A percentile compares a stretch with the other conserved stretches of the same genome.
Evolutionary conservation across 805 yeast genomes (phyloP).

Genomic region (Metschnikowia reukaufii): DNA sequence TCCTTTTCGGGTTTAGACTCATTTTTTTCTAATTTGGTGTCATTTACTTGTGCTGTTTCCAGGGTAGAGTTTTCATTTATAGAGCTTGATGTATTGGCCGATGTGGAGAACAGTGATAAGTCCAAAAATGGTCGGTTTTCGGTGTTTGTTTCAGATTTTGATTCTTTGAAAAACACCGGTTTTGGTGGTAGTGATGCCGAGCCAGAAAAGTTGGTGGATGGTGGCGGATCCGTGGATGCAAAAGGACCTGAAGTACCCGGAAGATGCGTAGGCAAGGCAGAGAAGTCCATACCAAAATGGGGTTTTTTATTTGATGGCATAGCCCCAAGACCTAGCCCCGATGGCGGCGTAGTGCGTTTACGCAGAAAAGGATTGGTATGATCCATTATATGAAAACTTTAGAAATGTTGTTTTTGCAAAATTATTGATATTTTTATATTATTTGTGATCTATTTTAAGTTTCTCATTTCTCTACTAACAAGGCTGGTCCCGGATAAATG

Average conservation of each 20-base stretch:
- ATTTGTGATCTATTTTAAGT: not conserved
- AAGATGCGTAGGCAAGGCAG: slow-evolving; percentile 41
- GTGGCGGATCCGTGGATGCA: not conserved
- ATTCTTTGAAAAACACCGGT: not conserved
- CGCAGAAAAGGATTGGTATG: not conserved
- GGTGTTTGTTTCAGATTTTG: not conserved
- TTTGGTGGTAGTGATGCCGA: not conserved
- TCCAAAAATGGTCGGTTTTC: not conserved
- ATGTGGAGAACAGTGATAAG: too few species aligned
- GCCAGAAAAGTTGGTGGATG: not conserved
- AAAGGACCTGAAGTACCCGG: slow-evolving; percentile 26
- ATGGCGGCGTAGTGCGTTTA: not conserved
- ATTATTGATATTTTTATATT: too few species aligned
- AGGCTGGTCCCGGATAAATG: too few species aligned
- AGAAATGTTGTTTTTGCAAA: too few species aligned
- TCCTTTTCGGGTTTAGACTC: slow-evolving; percentile 6
- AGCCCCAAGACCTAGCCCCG: slow-evolving; percentile 1
- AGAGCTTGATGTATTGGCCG: too few species aligned
- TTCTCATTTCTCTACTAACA: too few species aligned
- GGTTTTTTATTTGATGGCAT: not conserved
- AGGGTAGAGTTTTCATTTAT: not conserved
- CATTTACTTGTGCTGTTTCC: not conserved
- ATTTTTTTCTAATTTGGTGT: not conserved
- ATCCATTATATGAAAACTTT: not conserved
- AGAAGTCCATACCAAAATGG: slow-evolving; percentile 14